These are phyloP conservation scores for Linum usitatissimum DNA, from an alignment of 345 rosid genomes.

Conservation along the genomic window DNA sequence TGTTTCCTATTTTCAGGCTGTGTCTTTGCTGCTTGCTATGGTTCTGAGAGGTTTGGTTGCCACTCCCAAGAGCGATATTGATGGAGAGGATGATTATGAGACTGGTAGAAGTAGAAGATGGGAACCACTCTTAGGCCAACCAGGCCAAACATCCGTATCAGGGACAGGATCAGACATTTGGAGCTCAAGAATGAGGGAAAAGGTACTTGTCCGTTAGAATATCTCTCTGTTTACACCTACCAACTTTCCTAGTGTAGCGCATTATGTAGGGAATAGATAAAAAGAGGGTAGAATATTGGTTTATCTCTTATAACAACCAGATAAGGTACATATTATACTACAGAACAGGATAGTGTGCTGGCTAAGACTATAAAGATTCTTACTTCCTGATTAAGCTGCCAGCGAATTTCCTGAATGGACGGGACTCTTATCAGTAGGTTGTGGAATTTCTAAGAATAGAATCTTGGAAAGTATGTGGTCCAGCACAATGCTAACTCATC, in stretches of 20 bases:
- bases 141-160: slow-evolving; percentile 46
- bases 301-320: no score
- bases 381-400: not conserved
- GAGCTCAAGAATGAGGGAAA: slow-evolving; percentile 73
- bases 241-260: no score
- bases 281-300: no score
- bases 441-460: no score
- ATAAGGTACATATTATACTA: no score
- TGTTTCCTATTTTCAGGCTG: slow-evolving; percentile 33
- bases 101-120: slow-evolving; percentile 41
- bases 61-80: slow-evolving; percentile 30
- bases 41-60: slow-evolving; percentile 66
- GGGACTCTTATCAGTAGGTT: not conserved
- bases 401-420: not conserved
- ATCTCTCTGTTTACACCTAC: no score
- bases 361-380: not conserved
- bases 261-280: no score
- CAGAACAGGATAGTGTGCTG: no score
- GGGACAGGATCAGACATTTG: slow-evolving; percentile 42
- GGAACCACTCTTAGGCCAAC: slow-evolving; percentile 68
- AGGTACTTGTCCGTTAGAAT: slow-evolving; percentile 29
- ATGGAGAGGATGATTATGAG: slow-evolving; percentile 53
- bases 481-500: no score
- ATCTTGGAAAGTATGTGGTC: no score
- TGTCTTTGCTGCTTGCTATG: slow-evolving; percentile 57